These are phyloP conservation scores for Salix udensis DNA, from an alignment of 345 rosid species.

Conservation along the genomic window DNA sequence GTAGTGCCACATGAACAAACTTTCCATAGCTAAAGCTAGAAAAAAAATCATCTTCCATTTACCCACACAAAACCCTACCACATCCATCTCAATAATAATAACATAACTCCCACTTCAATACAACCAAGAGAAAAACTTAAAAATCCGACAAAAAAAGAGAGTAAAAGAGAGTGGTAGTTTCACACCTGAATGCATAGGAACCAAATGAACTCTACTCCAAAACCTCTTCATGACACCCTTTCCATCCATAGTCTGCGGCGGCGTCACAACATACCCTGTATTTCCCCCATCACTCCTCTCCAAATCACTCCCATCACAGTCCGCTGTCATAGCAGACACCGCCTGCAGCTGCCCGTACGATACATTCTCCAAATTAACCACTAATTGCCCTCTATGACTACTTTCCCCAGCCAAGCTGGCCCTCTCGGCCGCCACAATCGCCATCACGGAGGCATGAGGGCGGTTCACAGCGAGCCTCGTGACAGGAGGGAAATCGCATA, in stretches of 20 bases:
- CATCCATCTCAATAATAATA: neutral
- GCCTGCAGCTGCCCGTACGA: constrained; percentile 79
- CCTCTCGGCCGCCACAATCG: constrained; percentile 60
- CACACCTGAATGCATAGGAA: constrained; percentile 94
- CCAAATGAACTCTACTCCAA: constrained; percentile 61
- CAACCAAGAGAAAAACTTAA: neutral
- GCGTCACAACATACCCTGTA: constrained; percentile 53
- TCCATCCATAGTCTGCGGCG: constrained; percentile 82
- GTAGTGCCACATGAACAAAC: neutral
- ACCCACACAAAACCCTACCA: neutral
- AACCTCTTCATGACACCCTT: constrained; percentile 77
- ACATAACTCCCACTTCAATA: neutral
- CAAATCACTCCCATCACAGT: constrained; percentile 41
- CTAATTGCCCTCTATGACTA: constrained; percentile 15
- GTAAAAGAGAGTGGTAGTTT: neutral
- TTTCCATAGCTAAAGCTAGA: neutral
- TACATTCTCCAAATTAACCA: constrained; percentile 45
- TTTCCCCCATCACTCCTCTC: constrained; percentile 51
- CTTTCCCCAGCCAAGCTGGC: constrained; percentile 51
- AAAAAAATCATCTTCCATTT: neutral
- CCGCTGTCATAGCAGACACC: constrained; percentile 64
- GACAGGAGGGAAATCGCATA: constrained; percentile 68
- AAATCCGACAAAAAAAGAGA: neutral
- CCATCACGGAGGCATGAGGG: constrained; percentile 62
- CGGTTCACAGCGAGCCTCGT: constrained; percentile 61